These are phyloP conservation scores for Fusarium albidum DNA, from an alignment of 2,329 filamentous ascomycete species.

Conservation along the genomic window DNA sequence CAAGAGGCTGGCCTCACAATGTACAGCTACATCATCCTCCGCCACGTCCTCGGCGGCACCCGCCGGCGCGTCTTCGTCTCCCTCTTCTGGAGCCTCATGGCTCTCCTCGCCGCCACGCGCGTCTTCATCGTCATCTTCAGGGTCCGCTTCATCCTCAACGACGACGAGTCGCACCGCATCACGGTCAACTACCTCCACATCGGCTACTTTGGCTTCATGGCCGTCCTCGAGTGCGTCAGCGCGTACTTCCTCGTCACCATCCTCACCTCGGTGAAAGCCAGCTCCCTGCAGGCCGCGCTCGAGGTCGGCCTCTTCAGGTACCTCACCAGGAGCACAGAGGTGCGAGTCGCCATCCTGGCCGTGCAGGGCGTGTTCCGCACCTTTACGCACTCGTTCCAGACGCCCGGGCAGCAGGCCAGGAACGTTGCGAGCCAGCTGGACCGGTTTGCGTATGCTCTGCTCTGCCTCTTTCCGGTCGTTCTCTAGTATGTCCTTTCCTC, in stretches of 20 bases:
- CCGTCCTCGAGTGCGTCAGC: constrained; percentile 47
- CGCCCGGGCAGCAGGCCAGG: too few relatives aligned
- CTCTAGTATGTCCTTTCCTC: too few relatives aligned
- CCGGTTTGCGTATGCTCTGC: too few relatives aligned
- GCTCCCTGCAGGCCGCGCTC: constrained; percentile 24
- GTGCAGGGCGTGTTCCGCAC: constrained; percentile 46
- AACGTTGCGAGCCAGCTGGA: too few relatives aligned
- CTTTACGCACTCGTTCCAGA: constrained; percentile 40
- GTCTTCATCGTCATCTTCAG: constrained; percentile 45
- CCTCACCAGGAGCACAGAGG: constrained; percentile 47
- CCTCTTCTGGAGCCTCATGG: constrained; percentile 64
- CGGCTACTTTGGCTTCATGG: constrained; percentile 49
- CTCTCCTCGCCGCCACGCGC: constrained; percentile 58
- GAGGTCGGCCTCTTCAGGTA: constrained; percentile 46
- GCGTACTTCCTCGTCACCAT: constrained; percentile 47
- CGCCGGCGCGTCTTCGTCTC: constrained; percentile 14
- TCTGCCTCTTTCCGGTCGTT: too few relatives aligned
- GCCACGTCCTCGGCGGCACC: constrained; percentile 33
- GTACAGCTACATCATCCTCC: too few relatives aligned
- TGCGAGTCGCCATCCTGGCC: constrained; percentile 46
- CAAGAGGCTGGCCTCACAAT: too few relatives aligned
- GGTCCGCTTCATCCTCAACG: constrained; percentile 38
- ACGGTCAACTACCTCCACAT: constrained; percentile 49
- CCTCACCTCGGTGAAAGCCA: constrained; percentile 41
- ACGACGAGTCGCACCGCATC: constrained; percentile 24